Conservation (phyloP, 139 green algal species). For the Coelastrella sp. region DNA sequence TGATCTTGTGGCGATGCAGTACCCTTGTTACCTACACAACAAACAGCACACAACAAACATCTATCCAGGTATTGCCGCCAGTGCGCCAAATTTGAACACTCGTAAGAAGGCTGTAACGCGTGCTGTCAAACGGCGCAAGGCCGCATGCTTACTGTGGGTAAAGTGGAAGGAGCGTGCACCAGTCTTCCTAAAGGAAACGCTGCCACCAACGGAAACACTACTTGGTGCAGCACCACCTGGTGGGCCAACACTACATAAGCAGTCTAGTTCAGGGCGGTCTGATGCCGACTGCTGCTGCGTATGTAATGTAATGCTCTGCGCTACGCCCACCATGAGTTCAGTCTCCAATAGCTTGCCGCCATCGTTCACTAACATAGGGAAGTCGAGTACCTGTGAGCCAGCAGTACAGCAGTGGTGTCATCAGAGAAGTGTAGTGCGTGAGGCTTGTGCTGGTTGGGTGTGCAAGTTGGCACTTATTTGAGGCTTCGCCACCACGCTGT, state of each 20-base stretch:
- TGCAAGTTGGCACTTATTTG: too few species aligned
- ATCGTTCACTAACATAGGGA: constrained; percentile 69
- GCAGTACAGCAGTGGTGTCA: not conserved
- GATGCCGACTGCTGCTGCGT: not conserved
- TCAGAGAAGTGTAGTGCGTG: too few species aligned
- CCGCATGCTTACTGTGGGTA: too few species aligned
- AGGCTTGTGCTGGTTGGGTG: too few species aligned
- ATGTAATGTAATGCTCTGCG: not conserved
- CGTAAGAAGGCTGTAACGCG: too few species aligned
- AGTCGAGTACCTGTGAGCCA: constrained; percentile 57
- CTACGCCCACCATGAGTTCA: constrained; percentile 55
- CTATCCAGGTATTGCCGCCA: too few species aligned
- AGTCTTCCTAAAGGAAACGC: not conserved
- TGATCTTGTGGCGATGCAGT: constrained; percentile 62
- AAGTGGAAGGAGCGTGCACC: not conserved
- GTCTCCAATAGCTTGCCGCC: constrained; percentile 57
- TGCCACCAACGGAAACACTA: too few species aligned
- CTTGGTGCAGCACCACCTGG: not conserved
- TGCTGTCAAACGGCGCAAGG: too few species aligned
- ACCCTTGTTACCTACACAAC: constrained; percentile 48
- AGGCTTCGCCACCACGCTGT: too few species aligned
- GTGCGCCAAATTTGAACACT: too few species aligned
- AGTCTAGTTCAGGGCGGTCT: too few species aligned
- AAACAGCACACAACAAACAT: not conserved
- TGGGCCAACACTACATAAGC: not conserved